Conservation (phyloP, 2,329 filamentous ascomycete species). For the Monilinia polystroma region DNA sequence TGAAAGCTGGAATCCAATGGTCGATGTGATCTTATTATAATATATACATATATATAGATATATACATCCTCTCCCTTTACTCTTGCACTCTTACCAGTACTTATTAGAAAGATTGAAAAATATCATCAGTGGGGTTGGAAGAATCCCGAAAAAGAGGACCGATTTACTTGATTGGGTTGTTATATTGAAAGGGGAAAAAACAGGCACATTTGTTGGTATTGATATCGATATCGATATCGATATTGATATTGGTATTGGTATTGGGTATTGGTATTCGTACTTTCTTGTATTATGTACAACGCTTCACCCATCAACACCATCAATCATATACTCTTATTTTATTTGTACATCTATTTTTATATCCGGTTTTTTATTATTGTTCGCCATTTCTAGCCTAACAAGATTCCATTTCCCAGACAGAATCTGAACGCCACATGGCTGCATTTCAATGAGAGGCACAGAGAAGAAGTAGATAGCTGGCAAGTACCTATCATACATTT, state of each 20-base stretch:
- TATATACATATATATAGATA: background rate
- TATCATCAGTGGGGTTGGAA: conserved; percentile 15
- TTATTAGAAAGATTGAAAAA: conserved; percentile 6
- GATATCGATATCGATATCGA: background rate
- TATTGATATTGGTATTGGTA: background rate
- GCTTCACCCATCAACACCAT: conserved; percentile 8
- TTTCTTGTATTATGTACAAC: conserved; percentile 9
- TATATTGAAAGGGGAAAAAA: background rate
- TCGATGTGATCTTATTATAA: background rate
- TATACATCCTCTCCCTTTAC: background rate
- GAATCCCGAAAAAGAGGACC: background rate
- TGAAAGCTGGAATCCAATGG: conserved; percentile 11
- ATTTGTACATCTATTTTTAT: background rate
- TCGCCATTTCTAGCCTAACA: background rate
- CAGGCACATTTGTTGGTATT: conserved; percentile 9
- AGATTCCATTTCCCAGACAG: background rate
- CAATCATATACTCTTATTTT: too few relatives aligned
- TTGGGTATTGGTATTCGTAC: background rate
- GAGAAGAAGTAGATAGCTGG: conserved; percentile 11
- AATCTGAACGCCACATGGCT: conserved; percentile 9
- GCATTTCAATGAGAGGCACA: conserved; percentile 17
- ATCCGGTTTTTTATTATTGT: too few relatives aligned
- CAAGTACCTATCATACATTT: background rate
- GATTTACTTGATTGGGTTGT: conserved; percentile 15
- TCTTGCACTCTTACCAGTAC: background rate